Evolutionary conservation across 1,284 basidiomycete genomes (phyloP).

Genomic region (Wallemia ichthyophaga): DNA sequence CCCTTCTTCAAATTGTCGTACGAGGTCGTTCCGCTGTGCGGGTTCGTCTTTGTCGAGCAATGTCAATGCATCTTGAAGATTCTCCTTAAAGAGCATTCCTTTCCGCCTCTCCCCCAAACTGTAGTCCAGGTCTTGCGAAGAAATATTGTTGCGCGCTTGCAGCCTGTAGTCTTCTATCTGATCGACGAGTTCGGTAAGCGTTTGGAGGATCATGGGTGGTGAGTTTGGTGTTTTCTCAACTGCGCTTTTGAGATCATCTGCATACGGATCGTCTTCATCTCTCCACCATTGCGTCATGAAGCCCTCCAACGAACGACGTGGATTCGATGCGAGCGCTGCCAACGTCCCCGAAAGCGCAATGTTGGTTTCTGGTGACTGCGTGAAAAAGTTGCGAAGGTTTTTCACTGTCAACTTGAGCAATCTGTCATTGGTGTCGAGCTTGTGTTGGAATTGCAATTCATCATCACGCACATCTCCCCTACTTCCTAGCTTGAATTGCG

Average conservation of each 20-base stretch:
- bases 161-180: conserved; percentile 46
- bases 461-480: conserved; percentile 1
- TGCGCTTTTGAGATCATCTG: conserved; percentile 27
- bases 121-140: conserved; percentile 40
- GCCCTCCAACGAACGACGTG: conserved; percentile 52
- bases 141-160: neutral
- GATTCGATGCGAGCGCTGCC: conserved; percentile 44
- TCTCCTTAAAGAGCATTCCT: conserved; percentile 71
- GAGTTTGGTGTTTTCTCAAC: conserved; percentile 41
- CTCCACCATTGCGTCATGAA: conserved; percentile 21
- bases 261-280: conserved; percentile 23
- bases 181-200: conserved; percentile 7
- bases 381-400: conserved; percentile 43
- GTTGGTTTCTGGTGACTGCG: conserved; percentile 57
- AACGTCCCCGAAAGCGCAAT: conserved; percentile 59
- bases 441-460: conserved; percentile 20
- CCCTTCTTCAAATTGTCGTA: conserved; percentile 3
- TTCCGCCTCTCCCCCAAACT: conserved; percentile 57
- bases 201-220: conserved; percentile 17
- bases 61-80: conserved; percentile 61
- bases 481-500: conserved; percentile 17
- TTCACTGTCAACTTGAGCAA: conserved; percentile 40
- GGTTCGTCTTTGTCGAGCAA: conserved; percentile 21
- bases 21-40: neutral
- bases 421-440: conserved; percentile 45